Percentiles rank a stretch among this genome's conserved stretches.
Evolutionary conservation across 805 yeast species (phyloP).

Genomic region (Kuraishia capsulata): DNA sequence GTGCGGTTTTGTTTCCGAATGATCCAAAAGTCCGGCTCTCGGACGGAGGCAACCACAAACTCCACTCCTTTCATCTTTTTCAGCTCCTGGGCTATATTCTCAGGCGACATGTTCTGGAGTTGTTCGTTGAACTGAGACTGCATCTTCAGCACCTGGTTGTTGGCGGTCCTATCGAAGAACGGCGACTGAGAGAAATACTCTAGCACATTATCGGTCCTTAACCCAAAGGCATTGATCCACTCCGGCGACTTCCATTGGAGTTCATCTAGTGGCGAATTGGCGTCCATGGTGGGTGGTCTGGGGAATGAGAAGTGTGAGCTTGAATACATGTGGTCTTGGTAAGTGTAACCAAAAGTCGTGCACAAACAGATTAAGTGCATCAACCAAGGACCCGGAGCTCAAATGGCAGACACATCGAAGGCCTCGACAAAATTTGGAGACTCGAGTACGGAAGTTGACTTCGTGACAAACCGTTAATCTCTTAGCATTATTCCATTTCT

Average conservation of each 20-base stretch:
- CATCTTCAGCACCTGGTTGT: slow-evolving; percentile 92
- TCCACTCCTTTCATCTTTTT: slow-evolving; percentile 79
- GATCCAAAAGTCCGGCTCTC: slow-evolving; percentile 93
- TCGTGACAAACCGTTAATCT: too few relatives aligned
- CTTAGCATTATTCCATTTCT: too few relatives aligned
- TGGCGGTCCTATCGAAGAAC: slow-evolving; percentile 87
- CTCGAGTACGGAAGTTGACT: too few relatives aligned
- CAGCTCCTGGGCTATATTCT: slow-evolving; percentile 36
- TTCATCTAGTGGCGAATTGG: slow-evolving; percentile 55
- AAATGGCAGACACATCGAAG: too few relatives aligned
- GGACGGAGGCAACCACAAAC: slow-evolving; percentile 60
- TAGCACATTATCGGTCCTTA: slow-evolving; percentile 80
- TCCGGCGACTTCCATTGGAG: slow-evolving; percentile 97
- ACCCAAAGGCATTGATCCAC: slow-evolving; percentile 86
- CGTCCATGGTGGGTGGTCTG: slow-evolving; percentile 1
- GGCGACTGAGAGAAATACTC: slow-evolving; percentile 94
- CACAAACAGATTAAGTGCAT: too few relatives aligned
- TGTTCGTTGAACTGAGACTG: slow-evolving; percentile 76
- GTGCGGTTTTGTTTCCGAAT: slow-evolving; percentile 71
- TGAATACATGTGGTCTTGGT: not conserved
- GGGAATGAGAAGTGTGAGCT: too few relatives aligned
- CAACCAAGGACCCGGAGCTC: too few relatives aligned
- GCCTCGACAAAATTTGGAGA: too few relatives aligned
- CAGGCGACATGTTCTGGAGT: slow-evolving; percentile 22
- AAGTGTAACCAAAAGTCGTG: too few relatives aligned